Evolutionary conservation across 2,329 filamentous ascomycete genomes (phyloP).

Genomic region (Mollisiaceae sp.): DNA sequence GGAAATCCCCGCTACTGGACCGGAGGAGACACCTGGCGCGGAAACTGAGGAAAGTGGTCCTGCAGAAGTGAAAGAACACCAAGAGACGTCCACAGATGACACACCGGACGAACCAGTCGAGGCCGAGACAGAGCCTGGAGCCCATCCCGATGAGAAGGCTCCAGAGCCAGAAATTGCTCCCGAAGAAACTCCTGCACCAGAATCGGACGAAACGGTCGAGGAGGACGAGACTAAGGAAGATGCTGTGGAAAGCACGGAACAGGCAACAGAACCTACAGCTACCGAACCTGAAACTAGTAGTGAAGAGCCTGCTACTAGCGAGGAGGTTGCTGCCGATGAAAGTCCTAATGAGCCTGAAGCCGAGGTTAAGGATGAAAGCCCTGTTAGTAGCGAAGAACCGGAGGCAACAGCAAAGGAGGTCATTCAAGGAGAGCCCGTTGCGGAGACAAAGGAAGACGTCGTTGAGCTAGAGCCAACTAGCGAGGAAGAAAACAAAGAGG

Average conservation of each 20-base stretch:
- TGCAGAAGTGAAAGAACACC: neutral
- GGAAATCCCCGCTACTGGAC: neutral
- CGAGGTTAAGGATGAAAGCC: neutral
- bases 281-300: neutral
- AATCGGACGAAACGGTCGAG: neutral
- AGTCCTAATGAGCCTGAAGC: neutral
- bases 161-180: neutral
- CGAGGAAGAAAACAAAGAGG: neutral
- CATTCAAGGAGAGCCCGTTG: neutral
- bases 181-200: neutral
- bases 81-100: neutral
- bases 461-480: neutral
- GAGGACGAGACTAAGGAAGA: slow-evolving; percentile 5
- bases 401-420: neutral
- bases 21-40: neutral
- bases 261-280: neutral
- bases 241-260: neutral
- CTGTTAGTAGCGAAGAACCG: neutral
- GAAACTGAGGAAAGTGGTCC: neutral
- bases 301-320: neutral
- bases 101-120: neutral
- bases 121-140: neutral
- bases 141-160: neutral
- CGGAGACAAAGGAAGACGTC: neutral
- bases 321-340: neutral